Evolutionary conservation across 2,329 filamentous ascomycete species (phyloP).

Genomic region (Beauveria pseudobassiana): DNA sequence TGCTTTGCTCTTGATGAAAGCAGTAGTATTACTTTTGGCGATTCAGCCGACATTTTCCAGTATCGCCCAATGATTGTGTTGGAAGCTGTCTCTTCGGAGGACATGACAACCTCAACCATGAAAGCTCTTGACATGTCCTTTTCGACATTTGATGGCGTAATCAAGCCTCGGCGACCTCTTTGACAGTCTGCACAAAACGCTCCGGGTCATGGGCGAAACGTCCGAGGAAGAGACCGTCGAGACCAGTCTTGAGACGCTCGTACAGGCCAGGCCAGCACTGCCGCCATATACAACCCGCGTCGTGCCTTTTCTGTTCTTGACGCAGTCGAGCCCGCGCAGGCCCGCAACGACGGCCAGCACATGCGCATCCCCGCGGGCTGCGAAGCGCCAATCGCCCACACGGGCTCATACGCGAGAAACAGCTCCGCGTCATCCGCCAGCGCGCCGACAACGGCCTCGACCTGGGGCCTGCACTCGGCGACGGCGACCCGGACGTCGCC

Average conservation of each 20-base stretch:
- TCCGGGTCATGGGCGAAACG: conserved; percentile 72
- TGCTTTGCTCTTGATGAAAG: not conserved
- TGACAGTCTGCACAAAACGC: conserved; percentile 63
- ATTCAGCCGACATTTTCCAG: not conserved
- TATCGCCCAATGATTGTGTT: too few relatives aligned
- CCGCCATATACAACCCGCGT: conserved; percentile 75
- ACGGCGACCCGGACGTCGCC: conserved; percentile 48
- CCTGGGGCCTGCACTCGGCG: conserved; percentile 57
- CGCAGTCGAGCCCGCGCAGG: conserved; percentile 47
- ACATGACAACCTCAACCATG: not conserved
- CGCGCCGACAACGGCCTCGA: conserved; percentile 53
- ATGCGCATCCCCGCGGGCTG: conserved; percentile 65
- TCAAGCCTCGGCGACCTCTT: conserved; percentile 53
- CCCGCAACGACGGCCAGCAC: conserved; percentile 63
- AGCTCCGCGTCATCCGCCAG: conserved; percentile 59
- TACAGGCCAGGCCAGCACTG: conserved; percentile 73
- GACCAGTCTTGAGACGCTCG: conserved; percentile 54
- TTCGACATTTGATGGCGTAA: not conserved
- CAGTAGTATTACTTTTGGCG: not conserved
- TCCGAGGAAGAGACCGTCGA: conserved; percentile 77
- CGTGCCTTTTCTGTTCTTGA: conserved; percentile 42
- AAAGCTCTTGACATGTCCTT: not conserved
- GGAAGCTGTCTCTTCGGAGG: not conserved
- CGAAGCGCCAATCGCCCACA: conserved; percentile 77
- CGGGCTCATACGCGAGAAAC: conserved; percentile 77